phyloP scores from a whole-genome alignment of 192 early-diverging fungal species.

The Coemansia sp. region DNA sequence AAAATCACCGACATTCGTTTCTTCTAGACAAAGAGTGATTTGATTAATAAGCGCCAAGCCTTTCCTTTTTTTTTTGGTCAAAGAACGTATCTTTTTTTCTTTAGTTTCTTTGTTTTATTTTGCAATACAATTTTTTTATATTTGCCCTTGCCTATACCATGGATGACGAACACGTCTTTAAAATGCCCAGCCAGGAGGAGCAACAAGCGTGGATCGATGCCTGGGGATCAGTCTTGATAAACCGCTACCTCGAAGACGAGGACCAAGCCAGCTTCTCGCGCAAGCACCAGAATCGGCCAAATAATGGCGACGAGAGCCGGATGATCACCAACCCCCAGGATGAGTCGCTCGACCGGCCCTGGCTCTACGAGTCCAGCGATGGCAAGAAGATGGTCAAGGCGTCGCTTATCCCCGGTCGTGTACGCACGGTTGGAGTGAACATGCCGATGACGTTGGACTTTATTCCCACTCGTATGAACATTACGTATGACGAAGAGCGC shows the following conservation, averaged over 20 bases:
- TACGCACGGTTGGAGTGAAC: conserved; percentile 29
- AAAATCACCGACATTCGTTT: conserved; percentile 10
- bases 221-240: conserved; percentile 15
- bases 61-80: background rate
- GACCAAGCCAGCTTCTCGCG: conserved; percentile 3
- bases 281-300: background rate
- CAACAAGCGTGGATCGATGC: conserved; percentile 6
- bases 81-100: background rate
- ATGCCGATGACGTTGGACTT: conserved; percentile 37
- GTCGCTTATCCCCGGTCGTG: conserved; percentile 21
- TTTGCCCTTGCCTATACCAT: too few species aligned
- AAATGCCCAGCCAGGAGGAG: conserved; percentile 24
- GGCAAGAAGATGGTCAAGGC: conserved; percentile 5
- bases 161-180: background rate
- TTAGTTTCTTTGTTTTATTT: background rate
- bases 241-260: conserved; percentile 17
- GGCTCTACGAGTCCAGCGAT: background rate
- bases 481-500: conserved; percentile 17
- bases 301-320: background rate
- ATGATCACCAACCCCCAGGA: background rate
- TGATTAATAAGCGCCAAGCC: background rate
- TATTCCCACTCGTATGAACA: conserved; percentile 24
- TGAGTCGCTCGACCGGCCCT: background rate
- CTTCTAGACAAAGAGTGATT: background rate
- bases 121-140: background rate